Conservation (phyloP, 2,329 filamentous ascomycete genomes). For the Tolypocladium ophioglossoides region DNA sequence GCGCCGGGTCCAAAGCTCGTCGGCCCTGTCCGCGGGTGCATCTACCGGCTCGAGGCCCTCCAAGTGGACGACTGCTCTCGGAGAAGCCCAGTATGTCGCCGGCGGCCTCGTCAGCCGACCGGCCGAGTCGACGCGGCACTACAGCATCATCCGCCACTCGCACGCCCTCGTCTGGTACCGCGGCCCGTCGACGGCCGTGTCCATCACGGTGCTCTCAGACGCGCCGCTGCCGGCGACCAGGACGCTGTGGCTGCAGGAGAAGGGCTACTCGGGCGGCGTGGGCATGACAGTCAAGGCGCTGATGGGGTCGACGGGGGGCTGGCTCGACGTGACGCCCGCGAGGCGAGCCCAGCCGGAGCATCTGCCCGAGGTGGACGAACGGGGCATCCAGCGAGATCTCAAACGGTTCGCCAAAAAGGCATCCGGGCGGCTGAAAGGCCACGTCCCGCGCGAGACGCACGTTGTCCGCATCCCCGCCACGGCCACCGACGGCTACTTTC, state of each 20-base stretch:
- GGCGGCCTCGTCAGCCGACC: slow-evolving; percentile 54
- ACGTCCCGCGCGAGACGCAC: slow-evolving; percentile 50
- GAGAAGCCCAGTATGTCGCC: slow-evolving; percentile 54
- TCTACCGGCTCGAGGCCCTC: slow-evolving; percentile 7
- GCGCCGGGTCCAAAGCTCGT: slow-evolving; percentile 21
- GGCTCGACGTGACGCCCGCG: slow-evolving; percentile 59
- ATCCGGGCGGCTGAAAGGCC: slow-evolving; percentile 30
- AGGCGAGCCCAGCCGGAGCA: slow-evolving; percentile 34
- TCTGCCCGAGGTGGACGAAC: slow-evolving; percentile 46
- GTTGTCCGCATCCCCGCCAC: slow-evolving; percentile 54
- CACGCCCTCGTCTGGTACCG: slow-evolving; percentile 54
- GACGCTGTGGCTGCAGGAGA: slow-evolving; percentile 57
- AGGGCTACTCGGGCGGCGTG: slow-evolving; percentile 57
- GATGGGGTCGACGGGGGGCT: slow-evolving; percentile 45
- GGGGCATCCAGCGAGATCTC: slow-evolving; percentile 59
- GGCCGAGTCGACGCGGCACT: slow-evolving; percentile 53
- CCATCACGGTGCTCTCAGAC: slow-evolving; percentile 54
- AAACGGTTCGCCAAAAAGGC: slow-evolving; percentile 50
- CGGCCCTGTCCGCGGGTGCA: slow-evolving; percentile 11
- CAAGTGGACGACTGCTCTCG: slow-evolving; percentile 36
- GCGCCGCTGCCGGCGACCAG: slow-evolving; percentile 43
- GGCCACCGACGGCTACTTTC: slow-evolving; percentile 57
- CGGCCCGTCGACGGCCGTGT: slow-evolving; percentile 51
- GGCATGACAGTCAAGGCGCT: slow-evolving; percentile 58
- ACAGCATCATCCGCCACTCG: slow-evolving; percentile 57